Percentiles rank a stretch among this genome's conserved stretches.
These are phyloP conservation scores for Hortaea sp. DNA, from an alignment of 2,329 filamentous ascomycete genomes.

Conservation along the genomic window DNA sequence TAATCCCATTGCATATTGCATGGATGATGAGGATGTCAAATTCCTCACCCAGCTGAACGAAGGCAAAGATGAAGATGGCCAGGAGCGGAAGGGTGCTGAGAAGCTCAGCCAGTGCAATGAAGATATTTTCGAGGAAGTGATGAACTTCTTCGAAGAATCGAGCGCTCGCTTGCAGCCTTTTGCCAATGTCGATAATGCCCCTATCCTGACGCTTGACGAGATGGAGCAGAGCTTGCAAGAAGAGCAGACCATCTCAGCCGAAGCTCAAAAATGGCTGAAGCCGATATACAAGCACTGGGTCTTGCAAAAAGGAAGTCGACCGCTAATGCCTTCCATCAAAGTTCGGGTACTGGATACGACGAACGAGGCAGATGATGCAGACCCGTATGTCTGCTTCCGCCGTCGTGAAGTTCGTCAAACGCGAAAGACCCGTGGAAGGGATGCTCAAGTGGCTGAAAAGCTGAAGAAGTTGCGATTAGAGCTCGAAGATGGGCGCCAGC, in stretches of 20 bases:
- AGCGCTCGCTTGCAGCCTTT: slow-evolving; percentile 76
- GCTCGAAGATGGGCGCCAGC: slow-evolving; percentile 74
- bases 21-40: slow-evolving; percentile 80
- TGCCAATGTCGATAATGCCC: slow-evolving; percentile 79
- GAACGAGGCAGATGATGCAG: slow-evolving; percentile 86
- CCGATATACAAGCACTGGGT: slow-evolving; percentile 89
- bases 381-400: slow-evolving; percentile 97
- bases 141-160: slow-evolving; percentile 90
- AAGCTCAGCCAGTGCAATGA: slow-evolving; percentile 59
- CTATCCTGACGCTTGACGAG: slow-evolving; percentile 51
- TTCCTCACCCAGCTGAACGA: slow-evolving; percentile 78
- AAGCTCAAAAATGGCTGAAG: slow-evolving; percentile 54
- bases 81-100: slow-evolving; percentile 22
- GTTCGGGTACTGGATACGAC: slow-evolving; percentile 66
- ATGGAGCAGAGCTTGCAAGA: slow-evolving; percentile 54
- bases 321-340: slow-evolving; percentile 71
- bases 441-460: slow-evolving; percentile 90
- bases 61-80: slow-evolving; percentile 42
- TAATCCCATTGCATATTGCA: slow-evolving; percentile 82
- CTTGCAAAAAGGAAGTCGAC: slow-evolving; percentile 56
- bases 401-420: slow-evolving; percentile 88
- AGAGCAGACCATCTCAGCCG: slow-evolving; percentile 41
- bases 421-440: slow-evolving; percentile 85
- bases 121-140: slow-evolving; percentile 85
- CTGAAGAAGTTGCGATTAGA: slow-evolving; percentile 84